A percentile compares a stretch with the other conserved stretches of the same genome.
Evolutionary conservation across 73 alveolate species (phyloP).

Genomic region (Paramecium sexaurelia): DNA sequence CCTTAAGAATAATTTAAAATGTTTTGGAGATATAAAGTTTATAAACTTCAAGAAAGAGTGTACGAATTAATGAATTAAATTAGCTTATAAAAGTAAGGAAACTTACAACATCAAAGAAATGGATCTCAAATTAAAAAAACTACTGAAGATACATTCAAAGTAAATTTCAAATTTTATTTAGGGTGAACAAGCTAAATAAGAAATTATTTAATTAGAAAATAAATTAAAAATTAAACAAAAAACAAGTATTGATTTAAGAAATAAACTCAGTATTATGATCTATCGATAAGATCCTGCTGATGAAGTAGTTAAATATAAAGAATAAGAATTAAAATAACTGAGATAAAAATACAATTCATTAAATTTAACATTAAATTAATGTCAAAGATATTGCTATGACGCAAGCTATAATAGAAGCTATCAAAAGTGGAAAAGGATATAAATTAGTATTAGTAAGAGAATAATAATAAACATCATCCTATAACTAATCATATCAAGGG

Average conservation of each 20-base stretch:
- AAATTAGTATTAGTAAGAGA: background rate
- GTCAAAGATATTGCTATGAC: background rate
- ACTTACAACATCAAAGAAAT: background rate
- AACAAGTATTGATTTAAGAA: background rate
- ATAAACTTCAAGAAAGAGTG: background rate
- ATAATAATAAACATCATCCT: background rate
- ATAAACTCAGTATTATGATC: background rate
- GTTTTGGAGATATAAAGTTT: background rate
- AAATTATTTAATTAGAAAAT: background rate
- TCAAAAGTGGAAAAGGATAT: constrained; percentile 5
- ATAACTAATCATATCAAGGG: background rate
- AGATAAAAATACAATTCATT: background rate
- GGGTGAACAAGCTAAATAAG: background rate
- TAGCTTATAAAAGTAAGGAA: background rate
- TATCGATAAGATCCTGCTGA: background rate
- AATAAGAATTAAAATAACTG: background rate
- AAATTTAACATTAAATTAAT: background rate
- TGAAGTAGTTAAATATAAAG: background rate
- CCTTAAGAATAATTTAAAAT: background rate
- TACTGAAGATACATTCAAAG: background rate
- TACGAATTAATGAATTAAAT: background rate
- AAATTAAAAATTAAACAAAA: background rate
- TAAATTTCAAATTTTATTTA: background rate
- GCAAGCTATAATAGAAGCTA: background rate
- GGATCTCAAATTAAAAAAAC: background rate